Conservation (phyloP, 129 eudicot species). For the Ambrosia trifida region DNA sequence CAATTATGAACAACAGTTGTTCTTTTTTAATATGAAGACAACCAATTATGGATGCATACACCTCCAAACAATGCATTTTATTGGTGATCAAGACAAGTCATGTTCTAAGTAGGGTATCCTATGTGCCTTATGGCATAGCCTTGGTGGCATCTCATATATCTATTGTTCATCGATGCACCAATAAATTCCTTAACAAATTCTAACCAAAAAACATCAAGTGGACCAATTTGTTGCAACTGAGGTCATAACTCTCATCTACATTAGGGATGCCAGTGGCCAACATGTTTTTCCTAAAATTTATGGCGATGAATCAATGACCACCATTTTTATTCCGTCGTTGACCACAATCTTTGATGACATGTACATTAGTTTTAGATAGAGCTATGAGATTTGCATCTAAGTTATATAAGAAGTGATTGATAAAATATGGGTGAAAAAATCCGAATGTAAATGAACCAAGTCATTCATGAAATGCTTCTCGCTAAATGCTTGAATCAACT, state of each 20-base stretch:
- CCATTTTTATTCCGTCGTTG: no score
- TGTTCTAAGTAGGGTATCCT: slow-evolving; percentile 35
- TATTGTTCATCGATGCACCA: not conserved
- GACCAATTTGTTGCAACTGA: not conserved
- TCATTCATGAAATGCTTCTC: no score
- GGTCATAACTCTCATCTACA: not conserved
- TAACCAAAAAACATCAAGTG: not conserved
- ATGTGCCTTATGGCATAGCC: slow-evolving; percentile 28
- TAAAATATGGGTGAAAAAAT: no score
- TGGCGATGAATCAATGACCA: no score
- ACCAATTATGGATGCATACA: slow-evolving; percentile 33
- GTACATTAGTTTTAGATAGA: no score
- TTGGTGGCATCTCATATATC: slow-evolving; percentile 20
- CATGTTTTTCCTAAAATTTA: no score
- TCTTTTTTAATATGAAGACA: slow-evolving; percentile 29
- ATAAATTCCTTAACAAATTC: not conserved
- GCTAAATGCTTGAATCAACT: no score
- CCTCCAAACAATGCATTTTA: slow-evolving; percentile 39
- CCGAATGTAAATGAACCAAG: no score
- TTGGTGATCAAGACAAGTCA: slow-evolving; percentile 42
- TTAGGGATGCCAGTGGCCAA: not conserved
- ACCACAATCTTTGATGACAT: no score
- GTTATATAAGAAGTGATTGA: no score
- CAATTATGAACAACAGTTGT: not conserved
- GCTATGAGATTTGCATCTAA: no score